Evolutionary conservation across 805 yeast species (phyloP).

Genomic region (Candida pini): DNA sequence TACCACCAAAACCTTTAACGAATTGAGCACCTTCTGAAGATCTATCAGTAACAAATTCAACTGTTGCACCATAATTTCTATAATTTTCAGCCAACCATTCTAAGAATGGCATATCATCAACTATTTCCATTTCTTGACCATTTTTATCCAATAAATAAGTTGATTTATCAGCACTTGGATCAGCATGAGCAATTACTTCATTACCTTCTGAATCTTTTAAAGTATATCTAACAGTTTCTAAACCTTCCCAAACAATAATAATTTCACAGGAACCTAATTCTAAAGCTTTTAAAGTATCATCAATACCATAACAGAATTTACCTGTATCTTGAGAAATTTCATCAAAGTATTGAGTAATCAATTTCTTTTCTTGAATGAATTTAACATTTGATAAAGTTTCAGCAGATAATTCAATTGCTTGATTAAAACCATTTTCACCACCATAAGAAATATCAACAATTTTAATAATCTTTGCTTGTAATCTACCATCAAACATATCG

Average conservation of each 20-base stretch:
- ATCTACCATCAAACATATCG: constrained; percentile 88
- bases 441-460: constrained; percentile 97
- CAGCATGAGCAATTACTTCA: constrained; percentile 65
- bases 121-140: constrained; percentile 88
- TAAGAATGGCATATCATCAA: constrained; percentile 76
- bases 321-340: constrained; percentile 98
- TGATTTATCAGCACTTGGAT: constrained; percentile 70
- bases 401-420: constrained; percentile 96
- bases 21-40: constrained; percentile 99
- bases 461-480: constrained; percentile 80
- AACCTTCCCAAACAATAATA: constrained; percentile 87
- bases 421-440: constrained; percentile 99
- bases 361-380: constrained; percentile 96
- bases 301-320: constrained; percentile 95
- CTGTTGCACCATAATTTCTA: constrained; percentile 86
- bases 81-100: constrained; percentile 99
- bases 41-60: constrained; percentile 95
- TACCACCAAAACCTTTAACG: constrained; percentile 97
- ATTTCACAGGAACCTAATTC: constrained; percentile 95
- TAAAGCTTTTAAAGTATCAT: constrained; percentile 91
- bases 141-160: constrained; percentile 72
- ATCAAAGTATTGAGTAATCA: constrained; percentile 86
- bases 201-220: constrained; percentile 79
- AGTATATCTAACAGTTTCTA: constrained; percentile 78
- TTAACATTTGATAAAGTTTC: constrained; percentile 96